Percentiles rank a stretch among this genome's conserved stretches.
Evolutionary conservation across 1,284 basidiomycete species (phyloP).

Genomic region (Cutaneotrichosporon mucoides): DNA sequence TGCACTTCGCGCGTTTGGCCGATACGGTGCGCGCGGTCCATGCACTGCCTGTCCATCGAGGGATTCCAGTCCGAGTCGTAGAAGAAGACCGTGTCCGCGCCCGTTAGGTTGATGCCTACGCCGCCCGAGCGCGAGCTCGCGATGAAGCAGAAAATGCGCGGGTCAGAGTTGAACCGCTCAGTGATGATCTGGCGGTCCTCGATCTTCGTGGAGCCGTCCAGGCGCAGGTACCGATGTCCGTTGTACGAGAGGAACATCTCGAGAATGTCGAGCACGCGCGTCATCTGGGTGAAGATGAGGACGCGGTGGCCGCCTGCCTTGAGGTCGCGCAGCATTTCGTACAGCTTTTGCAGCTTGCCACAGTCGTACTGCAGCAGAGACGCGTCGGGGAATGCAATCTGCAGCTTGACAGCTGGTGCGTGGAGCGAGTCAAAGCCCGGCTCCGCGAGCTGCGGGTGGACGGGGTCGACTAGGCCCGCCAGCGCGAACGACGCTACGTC

Average conservation of each 20-base stretch:
- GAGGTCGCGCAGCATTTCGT: constrained; percentile 71
- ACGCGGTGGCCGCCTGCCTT: constrained; percentile 84
- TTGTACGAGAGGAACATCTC: constrained; percentile 91
- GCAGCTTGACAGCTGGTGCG: constrained; percentile 74
- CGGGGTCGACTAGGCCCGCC: constrained; percentile 34
- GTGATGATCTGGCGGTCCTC: constrained; percentile 94
- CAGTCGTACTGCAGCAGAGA: constrained; percentile 93
- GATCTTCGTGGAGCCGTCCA: constrained; percentile 93
- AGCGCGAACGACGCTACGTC: constrained; percentile 59
- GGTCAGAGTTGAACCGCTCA: constrained; percentile 91
- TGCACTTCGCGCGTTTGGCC: constrained; percentile 96
- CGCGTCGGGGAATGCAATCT: constrained; percentile 90
- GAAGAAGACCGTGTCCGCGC: constrained; percentile 88
- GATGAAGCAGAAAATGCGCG: constrained; percentile 89
- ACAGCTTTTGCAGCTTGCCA: constrained; percentile 86
- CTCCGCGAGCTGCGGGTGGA: constrained; percentile 35
- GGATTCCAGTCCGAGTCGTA: constrained; percentile 98
- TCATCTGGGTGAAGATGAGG: constrained; percentile 98
- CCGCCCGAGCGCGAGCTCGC: constrained; percentile 89
- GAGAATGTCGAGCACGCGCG: constrained; percentile 85
- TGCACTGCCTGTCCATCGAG: constrained; percentile 95
- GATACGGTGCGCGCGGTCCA: constrained; percentile 74
- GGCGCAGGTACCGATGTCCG: constrained; percentile 85
- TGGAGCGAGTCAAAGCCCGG: constrained; percentile 63
- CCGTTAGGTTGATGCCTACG: constrained; percentile 92